Evolutionary conservation across 2,329 filamentous ascomycete genomes (phyloP), one percentile per base, ranked within the genome.

Genomic region (Celoporthe dispersa): DNA sequence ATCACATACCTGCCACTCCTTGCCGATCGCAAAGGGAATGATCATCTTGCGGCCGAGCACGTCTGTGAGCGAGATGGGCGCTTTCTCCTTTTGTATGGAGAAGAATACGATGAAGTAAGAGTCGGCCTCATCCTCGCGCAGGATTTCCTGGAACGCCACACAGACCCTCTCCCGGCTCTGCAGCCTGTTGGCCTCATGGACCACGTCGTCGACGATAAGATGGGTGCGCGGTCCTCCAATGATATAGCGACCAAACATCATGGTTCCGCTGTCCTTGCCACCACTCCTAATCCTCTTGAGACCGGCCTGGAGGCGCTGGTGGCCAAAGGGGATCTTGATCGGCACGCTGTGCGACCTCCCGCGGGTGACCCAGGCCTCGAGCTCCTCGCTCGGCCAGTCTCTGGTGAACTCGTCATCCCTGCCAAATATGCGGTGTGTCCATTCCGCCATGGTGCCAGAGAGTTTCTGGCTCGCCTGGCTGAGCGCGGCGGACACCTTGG

Each of bases 371-470:
- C 64, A 67, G 41, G 69, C 69, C 53, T 68, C 67, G 44, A 70
- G 67, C 33, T 64, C 62, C 35, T 70, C 25, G 66, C 66, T 70
- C 44, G 65, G 66, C 62, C 69, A 68, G 62, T 71, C 69, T 8
- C 60, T 59, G 25, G 60, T 39, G 63, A 71, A 71, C 31, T 64
- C 41, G 39, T 69, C 67, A 3, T 68, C 67, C 22, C 22, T 41
- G 2, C 69, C 69, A 31, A 71, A 71, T 0, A 69, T 37, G 25
- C 59, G 39, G 25, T 69, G 63, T 8, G 64, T 66, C 67, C 59
- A 69, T 6, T 71, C 66, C 25, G 41, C 37, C n/a, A 66, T 66
- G 37, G 8, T 33, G 6, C 41, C n/a, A 2, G 67, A 53, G 16
- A 71, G 8, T 7, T 59, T 51, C 7, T 55, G 31, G 3, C 25